Evolutionary conservation across 306 rosid species (phyloP), one percentile per base, ranked within the genome.

Genomic region (Rosa rugosa): DNA sequence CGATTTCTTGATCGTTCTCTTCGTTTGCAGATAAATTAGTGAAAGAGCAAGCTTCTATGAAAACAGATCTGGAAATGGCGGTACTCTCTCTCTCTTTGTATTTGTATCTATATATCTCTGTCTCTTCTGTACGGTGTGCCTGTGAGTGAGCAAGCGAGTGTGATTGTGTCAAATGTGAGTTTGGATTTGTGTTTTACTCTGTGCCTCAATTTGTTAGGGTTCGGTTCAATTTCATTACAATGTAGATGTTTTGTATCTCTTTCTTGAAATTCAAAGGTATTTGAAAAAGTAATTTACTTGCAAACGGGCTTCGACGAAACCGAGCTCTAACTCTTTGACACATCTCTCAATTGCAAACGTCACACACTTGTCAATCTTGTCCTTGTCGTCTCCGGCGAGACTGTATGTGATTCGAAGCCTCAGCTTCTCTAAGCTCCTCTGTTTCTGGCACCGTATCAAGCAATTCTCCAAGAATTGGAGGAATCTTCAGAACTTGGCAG

Each of bases 161-260:
- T 59, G 67, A 25, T 40, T 36, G 18, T 56, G 47, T 25, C 14
- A n/a, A 56, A 16, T 31, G 22, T 27, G 44, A 36, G 54, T 49
- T 62, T 75, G 20, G 41, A 5, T 46, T n/a, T 51, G 44, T 53
- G 60, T 75, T 8, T 20, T 34, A 36, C 49, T 71, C 53, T 68
- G 51, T 25, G 27, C 36, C 5, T 40, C 57, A 25, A 41, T 67
- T 22, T 66, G 67, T 60, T 77, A 67, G 57, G 16, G 67, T 20
- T 66, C 22, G 12, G 41, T 11, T 60, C 0, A 27, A 31, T 40
- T 73, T 73, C 51, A 65, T 57, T 17, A 56, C 73, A 38, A 46
- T 59, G 1, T 44, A 57, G 57, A 74, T 51, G 80, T n/a, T 12
- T 73, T 77, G 80, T 27, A 22, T 20, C 71, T 42, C 27, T 78